Conservation (phyloP, 202 grass and related monocot species). For the Schoenoplectus triqueter region DNA sequence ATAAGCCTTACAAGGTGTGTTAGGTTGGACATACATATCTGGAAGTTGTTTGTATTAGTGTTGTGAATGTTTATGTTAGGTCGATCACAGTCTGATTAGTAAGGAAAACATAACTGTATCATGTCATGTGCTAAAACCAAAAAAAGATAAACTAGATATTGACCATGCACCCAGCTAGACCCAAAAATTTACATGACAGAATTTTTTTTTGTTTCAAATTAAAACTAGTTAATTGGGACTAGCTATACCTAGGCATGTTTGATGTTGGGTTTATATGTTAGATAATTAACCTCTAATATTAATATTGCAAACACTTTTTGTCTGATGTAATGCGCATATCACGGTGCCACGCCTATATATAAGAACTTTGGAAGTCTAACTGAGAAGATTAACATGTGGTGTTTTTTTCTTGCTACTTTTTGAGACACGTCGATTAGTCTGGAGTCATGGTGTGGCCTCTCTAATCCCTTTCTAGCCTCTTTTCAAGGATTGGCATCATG, state of each 20-base stretch:
- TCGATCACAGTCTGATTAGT: background rate
- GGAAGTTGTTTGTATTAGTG: background rate
- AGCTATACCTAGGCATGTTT: background rate
- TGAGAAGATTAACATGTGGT: background rate
- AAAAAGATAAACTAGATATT: background rate
- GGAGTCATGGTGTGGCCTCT: constrained; percentile 24
- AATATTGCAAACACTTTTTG: too few relatives aligned
- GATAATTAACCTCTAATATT: too few relatives aligned
- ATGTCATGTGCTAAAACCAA: background rate
- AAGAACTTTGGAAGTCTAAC: background rate
- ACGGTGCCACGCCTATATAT: background rate
- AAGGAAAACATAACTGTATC: background rate
- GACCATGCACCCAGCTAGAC: background rate
- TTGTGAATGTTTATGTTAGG: background rate
- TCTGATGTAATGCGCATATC: too few relatives aligned
- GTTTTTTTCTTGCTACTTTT: background rate
- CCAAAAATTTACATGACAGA: background rate
- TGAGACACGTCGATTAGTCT: constrained; percentile 13
- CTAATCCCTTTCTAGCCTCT: background rate
- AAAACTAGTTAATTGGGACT: background rate
- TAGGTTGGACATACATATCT: background rate
- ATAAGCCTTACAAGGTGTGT: constrained; percentile 4
- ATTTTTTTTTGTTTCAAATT: background rate
- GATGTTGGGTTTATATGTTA: background rate
- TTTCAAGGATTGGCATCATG: constrained; percentile 18